Conservation (phyloP, 1,139 yeast species). For the Blastobotrys serpentis region DNA sequence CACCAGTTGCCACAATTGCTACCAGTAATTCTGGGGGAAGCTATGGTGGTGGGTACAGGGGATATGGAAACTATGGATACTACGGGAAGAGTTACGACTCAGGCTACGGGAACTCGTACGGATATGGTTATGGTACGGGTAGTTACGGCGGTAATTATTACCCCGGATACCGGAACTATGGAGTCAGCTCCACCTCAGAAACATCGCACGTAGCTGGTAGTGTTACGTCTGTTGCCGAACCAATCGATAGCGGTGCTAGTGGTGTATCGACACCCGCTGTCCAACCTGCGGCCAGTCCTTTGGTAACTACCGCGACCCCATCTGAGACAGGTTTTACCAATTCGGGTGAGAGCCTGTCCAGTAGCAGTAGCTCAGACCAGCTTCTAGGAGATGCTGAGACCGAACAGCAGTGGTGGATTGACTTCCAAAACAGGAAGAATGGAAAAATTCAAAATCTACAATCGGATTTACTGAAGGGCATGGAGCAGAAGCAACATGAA, state of each 20-base stretch:
- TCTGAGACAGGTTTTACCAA: not conserved
- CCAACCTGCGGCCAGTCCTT: not conserved
- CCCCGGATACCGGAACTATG: not conserved
- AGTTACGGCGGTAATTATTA: not conserved
- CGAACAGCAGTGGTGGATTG: slow-evolving; percentile 7
- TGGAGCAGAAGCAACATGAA: slow-evolving; percentile 5
- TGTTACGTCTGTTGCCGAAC: not conserved
- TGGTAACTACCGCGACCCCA: not conserved
- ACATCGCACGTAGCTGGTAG: not conserved
- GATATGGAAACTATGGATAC: not conserved
- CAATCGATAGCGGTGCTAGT: not conserved
- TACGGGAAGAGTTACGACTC: not conserved
- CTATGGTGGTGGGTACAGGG: not conserved
- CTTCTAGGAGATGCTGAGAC: not conserved
- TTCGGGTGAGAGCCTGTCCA: not conserved
- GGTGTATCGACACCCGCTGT: not conserved
- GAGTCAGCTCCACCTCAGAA: not conserved
- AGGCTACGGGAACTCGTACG: not conserved
- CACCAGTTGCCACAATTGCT: not conserved
- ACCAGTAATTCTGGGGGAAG: not conserved
- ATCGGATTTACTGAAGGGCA: not conserved
- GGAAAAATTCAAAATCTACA: slow-evolving; percentile 1
- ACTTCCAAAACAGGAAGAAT: slow-evolving; percentile 4
- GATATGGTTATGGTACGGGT: not conserved
- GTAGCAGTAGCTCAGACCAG: not conserved